phyloP scores from a whole-genome alignment of 371 early-diverging fungal genomes.

The Sporodiniella umbellata region DNA sequence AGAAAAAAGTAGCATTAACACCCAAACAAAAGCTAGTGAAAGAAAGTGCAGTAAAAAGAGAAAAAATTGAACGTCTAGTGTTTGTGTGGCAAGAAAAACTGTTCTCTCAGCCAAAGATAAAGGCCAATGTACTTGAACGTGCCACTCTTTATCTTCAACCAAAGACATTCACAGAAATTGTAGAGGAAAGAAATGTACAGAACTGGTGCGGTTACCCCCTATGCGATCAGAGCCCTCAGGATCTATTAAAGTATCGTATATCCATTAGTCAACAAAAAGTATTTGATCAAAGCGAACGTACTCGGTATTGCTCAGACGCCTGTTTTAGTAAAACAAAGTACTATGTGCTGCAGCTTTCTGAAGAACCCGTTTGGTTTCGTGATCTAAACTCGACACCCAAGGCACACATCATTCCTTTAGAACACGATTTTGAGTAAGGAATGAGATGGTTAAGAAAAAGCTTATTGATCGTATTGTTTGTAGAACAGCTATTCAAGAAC shows the following conservation, averaged over 20 bases:
- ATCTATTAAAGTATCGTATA: conserved; percentile 52
- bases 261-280: conserved; percentile 60
- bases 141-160: conserved; percentile 44
- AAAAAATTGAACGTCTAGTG: conserved; percentile 45
- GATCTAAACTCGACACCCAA: conserved; percentile 14
- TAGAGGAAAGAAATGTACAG: conserved; percentile 64
- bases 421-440: conserved; percentile 38
- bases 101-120: conserved; percentile 28
- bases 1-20: conserved; percentile 29
- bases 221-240: conserved; percentile 35
- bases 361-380: conserved; percentile 63
- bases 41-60: conserved; percentile 46
- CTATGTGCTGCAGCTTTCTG: conserved; percentile 55
- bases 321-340: conserved; percentile 65
- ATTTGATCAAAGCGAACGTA: conserved; percentile 58
- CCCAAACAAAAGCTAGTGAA: conserved; percentile 45
- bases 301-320: conserved; percentile 57
- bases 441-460: conserved; percentile 4
- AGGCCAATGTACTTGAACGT: conserved; percentile 16
- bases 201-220: conserved; percentile 71
- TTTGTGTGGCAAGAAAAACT: conserved; percentile 61
- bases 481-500: conserved; percentile 30
- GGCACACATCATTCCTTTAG: conserved; percentile 24
- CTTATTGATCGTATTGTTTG: neutral
- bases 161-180: conserved; percentile 54